Evolutionary conservation across 495 filamentous ascomycete genomes (phyloP).

Genomic region (Trichodelitschia bisporula): DNA sequence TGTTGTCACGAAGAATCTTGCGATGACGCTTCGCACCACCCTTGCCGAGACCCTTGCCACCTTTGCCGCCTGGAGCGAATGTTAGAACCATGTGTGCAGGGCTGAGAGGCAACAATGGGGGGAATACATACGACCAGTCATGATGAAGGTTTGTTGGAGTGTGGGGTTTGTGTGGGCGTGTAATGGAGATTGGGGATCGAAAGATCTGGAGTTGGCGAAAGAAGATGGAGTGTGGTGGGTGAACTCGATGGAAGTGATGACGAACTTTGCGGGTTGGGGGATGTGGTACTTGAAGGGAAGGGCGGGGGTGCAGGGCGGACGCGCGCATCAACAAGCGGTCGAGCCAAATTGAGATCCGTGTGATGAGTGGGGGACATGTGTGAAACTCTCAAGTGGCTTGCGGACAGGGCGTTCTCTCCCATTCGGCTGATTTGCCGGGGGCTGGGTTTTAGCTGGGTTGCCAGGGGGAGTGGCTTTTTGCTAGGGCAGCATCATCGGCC

Average conservation of each 20-base stretch:
- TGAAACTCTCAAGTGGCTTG: too few relatives aligned
- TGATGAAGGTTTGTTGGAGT: too few relatives aligned
- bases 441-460: too few relatives aligned
- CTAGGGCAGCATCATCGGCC: too few relatives aligned
- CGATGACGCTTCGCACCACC: constrained; percentile 42
- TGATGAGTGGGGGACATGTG: too few relatives aligned
- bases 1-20: constrained; percentile 28
- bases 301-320: not conserved
- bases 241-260: constrained; percentile 4
- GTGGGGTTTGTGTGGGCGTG: constrained; percentile 5
- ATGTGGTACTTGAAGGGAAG: constrained; percentile 2
- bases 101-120: not conserved
- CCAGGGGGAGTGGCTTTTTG: too few relatives aligned
- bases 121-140: constrained; percentile 85
- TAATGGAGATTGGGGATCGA: constrained; percentile 1
- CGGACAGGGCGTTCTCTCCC: too few relatives aligned
- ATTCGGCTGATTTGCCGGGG: too few relatives aligned
- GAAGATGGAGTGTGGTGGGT: constrained; percentile 3
- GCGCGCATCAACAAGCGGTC: constrained; percentile 1
- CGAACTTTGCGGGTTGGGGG: constrained; percentile 1
- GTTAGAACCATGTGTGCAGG: not conserved
- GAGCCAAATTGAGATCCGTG: too few relatives aligned
- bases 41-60: constrained; percentile 25
- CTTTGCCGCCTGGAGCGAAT: constrained; percentile 18
- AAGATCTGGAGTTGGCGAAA: constrained; percentile 1